Base-by-base conservation (phyloP, 352 stramenopile genomes). In the Aphanomyces astaci region DNA sequence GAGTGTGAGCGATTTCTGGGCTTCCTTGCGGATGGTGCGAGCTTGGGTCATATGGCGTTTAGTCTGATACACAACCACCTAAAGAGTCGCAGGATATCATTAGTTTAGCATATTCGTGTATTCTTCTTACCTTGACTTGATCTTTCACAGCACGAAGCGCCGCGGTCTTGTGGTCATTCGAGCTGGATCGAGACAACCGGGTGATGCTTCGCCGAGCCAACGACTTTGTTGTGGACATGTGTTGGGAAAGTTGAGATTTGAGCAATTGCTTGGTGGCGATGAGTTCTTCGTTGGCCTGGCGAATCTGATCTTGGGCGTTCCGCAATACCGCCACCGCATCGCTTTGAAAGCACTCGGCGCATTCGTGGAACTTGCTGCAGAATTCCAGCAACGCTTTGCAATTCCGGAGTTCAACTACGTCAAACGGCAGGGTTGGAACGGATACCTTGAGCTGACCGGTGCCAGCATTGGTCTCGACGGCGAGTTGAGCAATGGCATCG, bases 1-100 rank as follows among this genome's bases (percentile, higher is more conserved):
- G 31, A 77, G 75, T 51, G 87, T 78, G 0, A 31, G 2, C 10
- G 19, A 32, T 32, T 31, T 13, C 5, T 48, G 25, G 17, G 25
- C 25, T 36, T 46, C 30, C 13, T 49, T 43, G 2, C n/a, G 55
- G 4, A 17, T 31, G 13, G 11, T 36, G 1, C 48, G 2, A 4
- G 55, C 55, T 13, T 32, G 28, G 1, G 31, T 30, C 36, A 64
- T 49, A 17, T 64, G 55, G 5, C 25, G 30, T 27, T 28, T 46
- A 15, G 31, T 64, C 55, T 46, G 27, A 3, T 64, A 17, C 4
- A 64, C 30, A 5, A 64, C 22, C 10, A 64, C 31, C 55, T 64
- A 64, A 2, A 4, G 3, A 36, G 17, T n/a, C 27, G 30, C 5
- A 57, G 15, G 15, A 0, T 3, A 19, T 0, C 24, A 25, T 49